A percentile compares a stretch with the other conserved stretches of the same genome.
Evolutionary conservation across 2,329 filamentous ascomycete genomes (phyloP).

Genomic region (Exophiala aquamarina): DNA sequence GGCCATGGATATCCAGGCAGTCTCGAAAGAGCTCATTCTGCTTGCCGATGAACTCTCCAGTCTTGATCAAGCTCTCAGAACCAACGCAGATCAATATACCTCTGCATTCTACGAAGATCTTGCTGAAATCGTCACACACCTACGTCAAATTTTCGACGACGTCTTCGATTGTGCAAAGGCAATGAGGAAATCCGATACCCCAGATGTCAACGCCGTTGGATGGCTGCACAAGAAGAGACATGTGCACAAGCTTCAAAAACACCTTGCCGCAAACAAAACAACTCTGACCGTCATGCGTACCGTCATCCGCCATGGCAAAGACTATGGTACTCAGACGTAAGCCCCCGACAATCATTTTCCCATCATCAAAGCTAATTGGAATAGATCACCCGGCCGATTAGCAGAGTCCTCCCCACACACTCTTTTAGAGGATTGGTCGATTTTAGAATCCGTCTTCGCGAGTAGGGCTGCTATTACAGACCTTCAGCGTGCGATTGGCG

Average conservation of each 20-base stretch:
- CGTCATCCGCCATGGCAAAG: slow-evolving; percentile 28
- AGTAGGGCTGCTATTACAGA: slow-evolving; percentile 25
- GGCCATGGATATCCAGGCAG: slow-evolving; percentile 20
- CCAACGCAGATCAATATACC: slow-evolving; percentile 24
- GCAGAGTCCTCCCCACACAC: slow-evolving; percentile 25
- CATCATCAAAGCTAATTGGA: slow-evolving; percentile 1
- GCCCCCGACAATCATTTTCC: neutral
- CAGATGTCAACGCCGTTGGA: slow-evolving; percentile 14
- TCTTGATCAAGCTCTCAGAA: slow-evolving; percentile 22
- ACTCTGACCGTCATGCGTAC: slow-evolving; percentile 30
- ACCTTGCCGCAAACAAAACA: slow-evolving; percentile 28
- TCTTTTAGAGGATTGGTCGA: slow-evolving; percentile 26
- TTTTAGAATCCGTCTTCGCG: slow-evolving; percentile 27
- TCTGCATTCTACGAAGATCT: slow-evolving; percentile 27
- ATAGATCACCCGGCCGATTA: slow-evolving; percentile 19
- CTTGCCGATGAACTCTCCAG: slow-evolving; percentile 21
- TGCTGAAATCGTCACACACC: slow-evolving; percentile 22
- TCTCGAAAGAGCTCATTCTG: slow-evolving; percentile 20
- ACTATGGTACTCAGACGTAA: slow-evolving; percentile 27
- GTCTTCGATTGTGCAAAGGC: slow-evolving; percentile 25
- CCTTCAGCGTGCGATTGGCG: slow-evolving; percentile 16
- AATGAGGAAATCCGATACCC: slow-evolving; percentile 24
- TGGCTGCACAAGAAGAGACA: slow-evolving; percentile 28
- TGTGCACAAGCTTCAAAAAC: slow-evolving; percentile 26
- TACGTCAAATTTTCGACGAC: slow-evolving; percentile 27